A percentile compares a stretch with the other conserved stretches of the same genome.
Conservation (phyloP, 768 basidiomycete species). For the Podaxis carcinomalis region DNA sequence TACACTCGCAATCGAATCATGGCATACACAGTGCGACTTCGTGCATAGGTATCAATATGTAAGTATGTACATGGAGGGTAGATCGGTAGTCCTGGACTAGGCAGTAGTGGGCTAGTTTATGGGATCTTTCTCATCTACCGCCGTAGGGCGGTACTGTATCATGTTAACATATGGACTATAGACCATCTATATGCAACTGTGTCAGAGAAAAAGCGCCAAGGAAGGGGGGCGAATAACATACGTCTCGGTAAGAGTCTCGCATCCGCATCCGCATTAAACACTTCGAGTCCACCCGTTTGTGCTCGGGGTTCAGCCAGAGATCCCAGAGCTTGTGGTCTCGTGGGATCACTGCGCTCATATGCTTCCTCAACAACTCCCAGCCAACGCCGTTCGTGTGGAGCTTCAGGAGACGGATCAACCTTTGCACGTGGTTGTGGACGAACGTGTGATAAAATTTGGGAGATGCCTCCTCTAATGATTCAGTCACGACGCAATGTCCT, state of each 20-base stretch:
- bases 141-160: slow-evolving; percentile 41
- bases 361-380: slow-evolving; percentile 44
- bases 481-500: slow-evolving; percentile 47
- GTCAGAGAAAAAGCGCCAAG: background rate
- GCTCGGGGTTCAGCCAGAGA: slow-evolving; percentile 41
- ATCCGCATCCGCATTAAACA: slow-evolving; percentile 58
- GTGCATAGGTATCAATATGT: background rate
- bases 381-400: slow-evolving; percentile 48
- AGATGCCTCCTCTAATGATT: slow-evolving; percentile 44
- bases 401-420: slow-evolving; percentile 48
- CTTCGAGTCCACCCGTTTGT: slow-evolving; percentile 43
- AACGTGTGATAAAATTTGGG: slow-evolving; percentile 59
- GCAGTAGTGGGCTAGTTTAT: background rate
- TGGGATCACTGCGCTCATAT: slow-evolving; percentile 42
- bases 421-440: slow-evolving; percentile 56
- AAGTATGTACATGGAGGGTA: background rate
- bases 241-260: slow-evolving; percentile 52
- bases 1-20: background rate
- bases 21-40: background rate
- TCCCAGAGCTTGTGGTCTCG: slow-evolving; percentile 38
- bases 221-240: slow-evolving; percentile 21
- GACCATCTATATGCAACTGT: slow-evolving; percentile 39
- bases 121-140: slow-evolving; percentile 8
- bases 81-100: background rate
- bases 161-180: slow-evolving; percentile 50